Evolutionary conservation across 768 basidiomycete genomes (phyloP), one percentile per base, ranked within the genome.

Genomic region (Leccinum variicolor): DNA sequence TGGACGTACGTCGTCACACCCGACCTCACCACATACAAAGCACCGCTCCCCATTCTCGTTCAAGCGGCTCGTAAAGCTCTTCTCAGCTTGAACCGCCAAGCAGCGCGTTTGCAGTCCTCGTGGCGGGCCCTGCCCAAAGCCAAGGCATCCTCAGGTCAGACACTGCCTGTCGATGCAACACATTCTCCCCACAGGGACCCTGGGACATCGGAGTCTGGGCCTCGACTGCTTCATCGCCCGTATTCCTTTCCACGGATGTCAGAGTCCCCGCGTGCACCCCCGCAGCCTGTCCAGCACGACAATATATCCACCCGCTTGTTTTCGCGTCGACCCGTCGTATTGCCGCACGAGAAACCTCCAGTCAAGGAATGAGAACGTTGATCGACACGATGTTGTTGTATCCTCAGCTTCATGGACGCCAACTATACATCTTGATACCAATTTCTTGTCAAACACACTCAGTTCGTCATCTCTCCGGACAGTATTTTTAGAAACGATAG

Each of bases 1-100:
- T 72, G 72, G 71, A 65, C 68, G 41, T 72, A 70, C 51, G 55
- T 72, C n/a, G 60, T 70, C 23, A 23, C 61, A 15, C 72, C 72
- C 19, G 41, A 53, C 29, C 58, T 70, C 28, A n/a, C 61, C 50
- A 48, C 63, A 2, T 73, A 70, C 50, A 71, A 39, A 48, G 62
- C 54, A 39, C 66, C 70, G 11, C 56, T 72, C 2, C 60, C 65
- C 2, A 59, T 56, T 21, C 61, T 73, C 34, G 50, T 73, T 15
- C 54, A 53, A 13, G 31, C 52, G n/a, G 58, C 73, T 17, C 68
- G 68, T 34, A 58, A 41, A 25, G 72, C 64, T 1, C 55, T 72
- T 3, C 31, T 56, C 14, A 53, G 45, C 33, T 26, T 72, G 13
- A 29, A 34, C 4, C 52, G 33, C 0, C 60, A 66, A 23, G 48